phyloP scores from a whole-genome alignment of 225 moss, liverwort and hornwort genomes.

The Anthoceros angustus region DNA sequence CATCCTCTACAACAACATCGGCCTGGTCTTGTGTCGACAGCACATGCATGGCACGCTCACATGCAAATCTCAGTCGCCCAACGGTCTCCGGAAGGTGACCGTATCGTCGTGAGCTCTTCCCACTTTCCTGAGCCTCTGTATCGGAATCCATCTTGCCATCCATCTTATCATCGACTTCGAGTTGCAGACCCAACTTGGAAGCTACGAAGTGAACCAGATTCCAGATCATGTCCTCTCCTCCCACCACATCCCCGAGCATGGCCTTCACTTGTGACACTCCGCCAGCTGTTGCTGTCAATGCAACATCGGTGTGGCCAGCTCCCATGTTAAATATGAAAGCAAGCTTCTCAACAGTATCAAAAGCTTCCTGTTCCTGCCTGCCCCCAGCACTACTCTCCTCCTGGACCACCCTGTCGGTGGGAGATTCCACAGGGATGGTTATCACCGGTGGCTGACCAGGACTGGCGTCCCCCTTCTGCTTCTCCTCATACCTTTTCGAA shows the following conservation, averaged over 20 bases:
- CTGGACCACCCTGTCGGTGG: neutral
- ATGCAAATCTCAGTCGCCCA: neutral
- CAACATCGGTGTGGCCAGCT: neutral
- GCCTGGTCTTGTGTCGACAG: neutral
- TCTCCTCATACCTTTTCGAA: neutral
- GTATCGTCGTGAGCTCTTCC: neutral
- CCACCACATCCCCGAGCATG: neutral
- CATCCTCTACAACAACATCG: neutral
- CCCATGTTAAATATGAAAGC: neutral
- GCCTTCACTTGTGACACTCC: neutral
- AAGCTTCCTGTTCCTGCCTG: neutral
- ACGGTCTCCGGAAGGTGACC: neutral
- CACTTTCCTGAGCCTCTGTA: neutral
- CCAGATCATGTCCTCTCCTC: neutral
- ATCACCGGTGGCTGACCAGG: neutral
- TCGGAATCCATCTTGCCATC: neutral
- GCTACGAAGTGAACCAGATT: neutral
- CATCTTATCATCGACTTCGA: neutral
- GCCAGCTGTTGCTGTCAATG: neutral
- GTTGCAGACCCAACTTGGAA: neutral
- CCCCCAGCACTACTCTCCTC: neutral
- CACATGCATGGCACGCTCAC: neutral
- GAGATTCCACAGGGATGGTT: neutral
- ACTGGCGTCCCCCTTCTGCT: neutral
- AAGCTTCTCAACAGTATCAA: neutral